Evolutionary conservation across 139 green algal genomes (phyloP).

Genomic region (Bryopsis sp.): DNA sequence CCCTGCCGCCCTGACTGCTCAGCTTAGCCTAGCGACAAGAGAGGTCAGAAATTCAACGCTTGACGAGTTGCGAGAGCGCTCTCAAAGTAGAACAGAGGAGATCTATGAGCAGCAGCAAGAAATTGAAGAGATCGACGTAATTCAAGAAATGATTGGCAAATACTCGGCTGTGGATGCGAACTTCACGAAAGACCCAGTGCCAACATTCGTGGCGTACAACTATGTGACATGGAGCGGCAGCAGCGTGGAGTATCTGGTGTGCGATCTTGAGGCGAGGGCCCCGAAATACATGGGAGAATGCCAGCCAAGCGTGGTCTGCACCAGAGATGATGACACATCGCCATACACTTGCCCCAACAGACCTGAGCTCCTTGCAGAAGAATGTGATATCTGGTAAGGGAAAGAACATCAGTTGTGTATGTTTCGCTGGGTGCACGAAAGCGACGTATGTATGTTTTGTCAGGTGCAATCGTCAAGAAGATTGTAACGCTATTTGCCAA

Average conservation of each 20-base stretch:
- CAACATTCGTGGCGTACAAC: conserved; percentile 33
- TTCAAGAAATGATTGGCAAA: neutral
- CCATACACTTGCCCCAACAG: conserved; percentile 38
- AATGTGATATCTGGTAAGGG: neutral
- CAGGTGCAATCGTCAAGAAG: conserved; percentile 31
- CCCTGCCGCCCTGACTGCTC: neutral
- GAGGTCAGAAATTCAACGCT: neutral
- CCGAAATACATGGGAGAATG: conserved; percentile 49
- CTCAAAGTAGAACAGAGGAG: conserved; percentile 21
- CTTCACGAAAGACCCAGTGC: neutral
- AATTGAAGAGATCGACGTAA: neutral
- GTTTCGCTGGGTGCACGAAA: conserved; percentile 16
- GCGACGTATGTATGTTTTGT: conserved; percentile 19
- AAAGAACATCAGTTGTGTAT: neutral
- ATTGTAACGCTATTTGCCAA: conserved; percentile 44
- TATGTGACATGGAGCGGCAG: conserved; percentile 40
- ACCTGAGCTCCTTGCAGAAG: neutral
- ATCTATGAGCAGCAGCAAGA: conserved; percentile 22
- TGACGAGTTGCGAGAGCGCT: neutral
- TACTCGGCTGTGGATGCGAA: neutral
- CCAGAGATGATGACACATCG: conserved; percentile 18
- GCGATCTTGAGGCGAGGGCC: conserved; percentile 31
- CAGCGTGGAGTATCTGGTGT: conserved; percentile 40
- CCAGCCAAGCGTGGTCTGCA: conserved; percentile 27
- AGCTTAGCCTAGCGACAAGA: neutral